Percentiles rank a stretch among this genome's conserved stretches.
These are phyloP conservation scores for Adansonia digitata DNA, from an alignment of 345 rosid species.

Conservation along the genomic window DNA sequence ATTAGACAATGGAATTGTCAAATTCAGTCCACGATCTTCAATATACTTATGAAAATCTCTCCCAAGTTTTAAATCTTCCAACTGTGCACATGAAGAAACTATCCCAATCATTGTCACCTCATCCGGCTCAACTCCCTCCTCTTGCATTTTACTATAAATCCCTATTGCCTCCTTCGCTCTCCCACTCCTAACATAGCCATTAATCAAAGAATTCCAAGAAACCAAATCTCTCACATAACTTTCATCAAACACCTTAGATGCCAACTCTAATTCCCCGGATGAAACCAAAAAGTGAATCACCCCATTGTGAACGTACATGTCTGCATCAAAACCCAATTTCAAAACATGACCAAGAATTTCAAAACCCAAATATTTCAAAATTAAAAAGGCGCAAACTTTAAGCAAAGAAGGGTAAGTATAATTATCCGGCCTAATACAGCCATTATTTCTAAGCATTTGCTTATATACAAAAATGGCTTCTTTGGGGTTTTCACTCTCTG, in stretches of 20 bases:
- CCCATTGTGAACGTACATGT: conserved; percentile 63
- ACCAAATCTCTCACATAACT: conserved; percentile 69
- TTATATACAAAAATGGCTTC: conserved; percentile 45
- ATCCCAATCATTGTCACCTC: conserved; percentile 83
- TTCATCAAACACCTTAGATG: conserved; percentile 71
- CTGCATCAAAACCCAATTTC: conserved; percentile 51
- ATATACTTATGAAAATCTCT: conserved; percentile 50
- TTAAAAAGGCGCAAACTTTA: conserved; percentile 48
- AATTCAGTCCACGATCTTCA: conserved; percentile 33
- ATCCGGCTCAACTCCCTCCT: conserved; percentile 45
- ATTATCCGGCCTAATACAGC: conserved; percentile 52
- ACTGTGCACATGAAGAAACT: conserved; percentile 52
- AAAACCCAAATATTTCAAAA: conserved; percentile 36
- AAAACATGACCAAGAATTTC: conserved; percentile 64
- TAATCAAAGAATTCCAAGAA: conserved; percentile 84
- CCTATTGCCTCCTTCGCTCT: conserved; percentile 40
- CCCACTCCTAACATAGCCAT: conserved; percentile 64
- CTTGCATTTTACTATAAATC: conserved; percentile 46
- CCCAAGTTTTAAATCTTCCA: conserved; percentile 56
- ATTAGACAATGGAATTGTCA: conserved; percentile 63
- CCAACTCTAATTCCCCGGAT: conserved; percentile 49
- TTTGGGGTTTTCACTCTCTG: conserved; percentile 38
- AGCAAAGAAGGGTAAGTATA: conserved; percentile 68
- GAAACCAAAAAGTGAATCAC: conserved; percentile 52
- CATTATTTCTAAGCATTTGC: conserved; percentile 54